Base-by-base conservation (phyloP, 2,329 filamentous ascomycete genomes). In the Penicillium sp. region DNA sequence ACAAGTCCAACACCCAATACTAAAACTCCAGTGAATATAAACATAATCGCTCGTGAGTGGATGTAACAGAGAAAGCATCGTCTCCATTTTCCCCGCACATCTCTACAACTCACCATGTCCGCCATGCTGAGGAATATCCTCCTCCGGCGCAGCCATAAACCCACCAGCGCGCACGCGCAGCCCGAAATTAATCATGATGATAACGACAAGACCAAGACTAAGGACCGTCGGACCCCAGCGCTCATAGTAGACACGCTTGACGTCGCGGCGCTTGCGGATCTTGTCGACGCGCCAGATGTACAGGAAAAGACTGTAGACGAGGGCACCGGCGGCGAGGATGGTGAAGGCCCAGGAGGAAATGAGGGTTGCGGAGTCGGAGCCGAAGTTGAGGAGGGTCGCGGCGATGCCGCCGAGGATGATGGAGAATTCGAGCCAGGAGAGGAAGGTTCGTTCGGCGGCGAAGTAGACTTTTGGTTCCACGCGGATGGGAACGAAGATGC, bases 401-500 rank as follows among this genome's bases (percentile, higher is more conserved):
- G 90, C 89, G 61, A 95, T 92, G 25, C 87, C 87, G 61, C 89
- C 89, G 46, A 99, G 84, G 66, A 96, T 91, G 64, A 97, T 95
- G 41, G 88, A 92, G 72, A 95, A 97, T 71, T 99, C 92, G 62
- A 99, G 87, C 90, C 93, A 99, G 55, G 89, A 88, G 49, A 99
- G 80, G 73, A 96, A 99, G 0, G 93, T 99, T 57, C 93, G 83
- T 72, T 99, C 93, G 0, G 90, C 91, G 18, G 93, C 93, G 67
- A 99, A 95, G 71, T 90, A 95, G 42, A 99, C 93, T 74, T 99
- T 99, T 29, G 93, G 93, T 71, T 99, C 93, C 29, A 99, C 91
- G 41, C 93, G 84, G 47, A 97, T 86, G 12, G 92, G 92, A 19
- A 99, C 93, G 64, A 97, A 92, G 51, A 99, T 97, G 69, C 88